Evolutionary conservation across 1,284 basidiomycete species (phyloP), one percentile per base, ranked within the genome.

Genomic region (Boletellus deceptivus): DNA sequence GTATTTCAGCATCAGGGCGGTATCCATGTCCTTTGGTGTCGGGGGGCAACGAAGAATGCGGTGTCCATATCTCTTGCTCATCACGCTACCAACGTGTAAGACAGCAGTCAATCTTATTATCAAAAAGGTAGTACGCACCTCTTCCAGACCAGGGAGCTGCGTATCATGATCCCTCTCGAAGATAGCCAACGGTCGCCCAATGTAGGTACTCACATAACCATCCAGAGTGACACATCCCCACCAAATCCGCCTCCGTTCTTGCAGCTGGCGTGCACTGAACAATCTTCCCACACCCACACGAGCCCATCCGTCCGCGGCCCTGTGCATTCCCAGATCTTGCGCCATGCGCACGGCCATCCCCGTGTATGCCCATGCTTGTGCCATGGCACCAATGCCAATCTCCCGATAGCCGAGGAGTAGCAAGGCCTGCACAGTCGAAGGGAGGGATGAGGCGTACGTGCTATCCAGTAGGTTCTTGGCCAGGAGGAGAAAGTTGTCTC

Each of bases 371-470:
- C 91, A 93, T 31, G 89, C 85, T 68, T 88, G 82, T 9, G 86
- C 84, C 91, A 91, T 93, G 14, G 87, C 86, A 22, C 91, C 91
- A 52, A 91, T 88, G 2, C 91, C 91, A 29, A 91, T 80, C 69
- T 93, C 90, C 17, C 91, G 77, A 65, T 89, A 92, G 8, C 85
- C 86, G 69, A 93, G 78, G 22, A 93, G 74, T 5, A 93, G 74
- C 22, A 93, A 70, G 7, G 90, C 83, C 64, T 92, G 90, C 47
- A 84, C 84, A 0, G 86, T 91, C 20, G 82, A 79, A 9, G 88
- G 77, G 14, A 82, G 72, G 3, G 73, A 84, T 17, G 78, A 78
- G 1, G 85, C 79, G 58, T 89, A 89, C 4, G 80, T 76, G 48
- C 72, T 72, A 65, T 86, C 80, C 13, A 93, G 73, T n/a, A 91